Evolutionary conservation across 2,329 filamentous ascomycete species (phyloP), one percentile per base, ranked within the genome.

Genomic region (Botrytis squamosa): DNA sequence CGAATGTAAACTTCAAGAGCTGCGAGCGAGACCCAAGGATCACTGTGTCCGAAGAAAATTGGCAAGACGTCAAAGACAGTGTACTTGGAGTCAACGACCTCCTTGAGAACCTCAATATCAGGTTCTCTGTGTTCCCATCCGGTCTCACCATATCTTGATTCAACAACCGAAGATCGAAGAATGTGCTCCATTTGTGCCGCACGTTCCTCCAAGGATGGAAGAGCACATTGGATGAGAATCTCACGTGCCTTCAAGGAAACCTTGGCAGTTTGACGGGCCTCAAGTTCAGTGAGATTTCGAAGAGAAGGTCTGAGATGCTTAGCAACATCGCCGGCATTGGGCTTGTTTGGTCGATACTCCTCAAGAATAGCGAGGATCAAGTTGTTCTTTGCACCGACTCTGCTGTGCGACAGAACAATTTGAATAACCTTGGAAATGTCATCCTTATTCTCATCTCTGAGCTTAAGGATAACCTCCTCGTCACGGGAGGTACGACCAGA

Each of bases 161-260:
- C 94, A 12, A 98, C 90, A 36, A 99, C 96, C 0, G 96, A 95
- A 40, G 95, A 97, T 74, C 95, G 93, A 72, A 99, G 88, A 77
- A 99, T 99, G 84, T 98, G 95, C 86, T 98, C 96, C 95, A 99
- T 98, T 85, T 99, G 96, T 10, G 92, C 89, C 40, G 93, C 93
- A 78, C 96, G 92, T 87, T 99, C 96, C 83, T 98, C 96, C 33
- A 99, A 87, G 4, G 96, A 99, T 29, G 96, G 96, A 82, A 99
- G 89, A 71, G 96, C 95, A 82, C 94, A 98, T 84, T 98, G 96
- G 77, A 99, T 99, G 80, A 99, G 91, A 70, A 98, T 92, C 85
- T 99, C 96, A 81, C 96, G 93, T 64, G 96, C 95, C 88, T 99
- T 99, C 78, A 99, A 88, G 0, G 95, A 94, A 60, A 99, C 95